These are phyloP conservation scores for Termitomyces sp. DNA, from an alignment of 768 basidiomycete species.

Conservation along the genomic window DNA sequence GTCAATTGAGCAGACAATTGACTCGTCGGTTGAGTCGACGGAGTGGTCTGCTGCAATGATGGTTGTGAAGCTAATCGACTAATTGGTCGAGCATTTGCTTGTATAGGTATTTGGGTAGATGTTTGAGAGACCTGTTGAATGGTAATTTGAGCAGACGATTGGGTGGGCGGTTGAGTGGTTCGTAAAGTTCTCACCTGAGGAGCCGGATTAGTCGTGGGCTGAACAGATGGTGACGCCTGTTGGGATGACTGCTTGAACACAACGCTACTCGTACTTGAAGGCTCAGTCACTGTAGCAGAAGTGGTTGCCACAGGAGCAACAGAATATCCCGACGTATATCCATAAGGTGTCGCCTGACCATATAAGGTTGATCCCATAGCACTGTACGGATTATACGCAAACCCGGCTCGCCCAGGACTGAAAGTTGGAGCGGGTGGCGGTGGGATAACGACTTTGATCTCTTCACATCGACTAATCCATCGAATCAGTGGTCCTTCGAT, in stretches of 20 bases:
- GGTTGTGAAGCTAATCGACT: background rate
- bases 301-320: background rate
- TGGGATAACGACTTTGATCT: conserved; percentile 39
- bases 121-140: background rate
- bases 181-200: background rate
- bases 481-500: conserved; percentile 64
- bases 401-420: conserved; percentile 10
- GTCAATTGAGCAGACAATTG: background rate
- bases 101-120: background rate
- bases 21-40: background rate
- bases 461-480: conserved; percentile 65
- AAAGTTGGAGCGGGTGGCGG: conserved; percentile 23
- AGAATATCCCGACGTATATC: conserved; percentile 2
- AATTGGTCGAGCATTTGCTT: background rate
- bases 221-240: background rate
- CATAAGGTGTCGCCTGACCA: conserved; percentile 13
- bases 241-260: background rate
- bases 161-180: background rate
- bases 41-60: background rate
- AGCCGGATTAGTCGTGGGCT: background rate
- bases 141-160: background rate
- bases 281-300: background rate
- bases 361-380: conserved; percentile 12
- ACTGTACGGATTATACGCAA: conserved; percentile 7
- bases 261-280: background rate